Evolutionary conservation across 208 protist species (phyloP), one percentile per base, ranked within the genome.

Genomic region (Herpetomonas tarakana): DNA sequence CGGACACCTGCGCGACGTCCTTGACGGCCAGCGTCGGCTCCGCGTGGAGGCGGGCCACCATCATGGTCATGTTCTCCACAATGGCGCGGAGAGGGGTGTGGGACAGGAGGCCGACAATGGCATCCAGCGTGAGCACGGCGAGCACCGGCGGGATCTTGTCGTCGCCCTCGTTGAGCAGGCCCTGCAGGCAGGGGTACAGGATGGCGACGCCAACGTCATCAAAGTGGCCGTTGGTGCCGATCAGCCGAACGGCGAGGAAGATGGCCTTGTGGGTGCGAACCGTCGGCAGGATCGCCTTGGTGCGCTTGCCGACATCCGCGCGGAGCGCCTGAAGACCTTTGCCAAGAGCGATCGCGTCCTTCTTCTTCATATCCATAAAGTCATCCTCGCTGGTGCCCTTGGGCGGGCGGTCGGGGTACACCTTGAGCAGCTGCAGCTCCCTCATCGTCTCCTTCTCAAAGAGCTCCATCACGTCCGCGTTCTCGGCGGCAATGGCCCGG

Each of bases 311-410:
- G n/a, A 93, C 58, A 35, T 86, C 78, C 18, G 62, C 57, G 9
- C 71, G 77, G 19, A 96, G 71, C 52, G 58, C 65, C 50, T 86
- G 77, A 45, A 85, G 81, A 18, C 83, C 90, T 53, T 88, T 86
- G 29, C 67, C 78, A 58, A 96, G 82, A 22, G 79, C 90, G 16
- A 72, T 52, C 3, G 80, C 85, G 68, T 93, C 86, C 62, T 74
- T 78, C 61, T 77, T 74, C 65, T 91, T 90, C 74, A 89, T 75
- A 56, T 93, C 81, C 19, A 76, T 50, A 65, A 85, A 96, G 66
- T 93, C 90, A 44, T 96, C 90, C 45, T 69, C 90, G 7, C 69
- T 74, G 67, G 88, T 79, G 41, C 90, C 90, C 70, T 96, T 96
- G 18, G 90, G 90, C 3, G 90, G 80, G 53, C 77, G 76, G 14